A percentile compares a stretch with the other conserved stretches of the same genome.
Evolutionary conservation across 2,329 filamentous ascomycete genomes (phyloP).

Genomic region (Trichoderma sp.): DNA sequence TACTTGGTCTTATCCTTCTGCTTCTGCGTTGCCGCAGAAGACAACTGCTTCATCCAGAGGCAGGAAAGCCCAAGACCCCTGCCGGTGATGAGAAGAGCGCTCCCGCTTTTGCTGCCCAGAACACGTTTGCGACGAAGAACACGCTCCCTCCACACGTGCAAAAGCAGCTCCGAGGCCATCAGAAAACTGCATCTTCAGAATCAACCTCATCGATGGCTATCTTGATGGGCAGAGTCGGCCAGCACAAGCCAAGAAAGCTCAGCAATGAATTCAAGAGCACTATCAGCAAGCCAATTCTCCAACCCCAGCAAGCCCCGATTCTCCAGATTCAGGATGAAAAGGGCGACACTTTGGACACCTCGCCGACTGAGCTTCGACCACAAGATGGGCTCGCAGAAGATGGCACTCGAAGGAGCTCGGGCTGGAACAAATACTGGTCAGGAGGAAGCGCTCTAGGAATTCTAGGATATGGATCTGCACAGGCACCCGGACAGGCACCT

Average conservation of each 20-base stretch:
- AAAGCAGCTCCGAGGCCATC: constrained; percentile 49
- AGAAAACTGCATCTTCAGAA: constrained; percentile 50
- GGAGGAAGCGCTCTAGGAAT: constrained; percentile 67
- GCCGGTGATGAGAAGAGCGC: constrained; percentile 57
- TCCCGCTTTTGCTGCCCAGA: constrained; percentile 46
- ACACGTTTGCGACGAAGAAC: constrained; percentile 44
- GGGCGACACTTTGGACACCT: constrained; percentile 39
- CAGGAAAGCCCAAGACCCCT: constrained; percentile 42
- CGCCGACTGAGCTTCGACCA: constrained; percentile 36
- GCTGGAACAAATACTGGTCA: constrained; percentile 77
- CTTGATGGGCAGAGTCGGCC: constrained; percentile 59
- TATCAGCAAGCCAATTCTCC: constrained; percentile 60
- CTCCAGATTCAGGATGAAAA: constrained; percentile 41
- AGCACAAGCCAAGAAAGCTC: constrained; percentile 45
- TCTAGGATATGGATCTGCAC: constrained; percentile 53
- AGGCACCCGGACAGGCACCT: constrained; percentile 23
- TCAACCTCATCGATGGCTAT: constrained; percentile 65
- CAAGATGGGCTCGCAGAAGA: constrained; percentile 38
- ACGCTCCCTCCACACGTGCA: constrained; percentile 36
- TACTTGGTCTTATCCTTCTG: constrained; percentile 72
- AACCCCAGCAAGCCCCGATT: constrained; percentile 35
- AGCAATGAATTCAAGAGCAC: constrained; percentile 63
- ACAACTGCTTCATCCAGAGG: constrained; percentile 50
- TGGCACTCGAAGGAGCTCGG: constrained; percentile 60
- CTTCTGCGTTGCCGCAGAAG: constrained; percentile 51